phyloP scores from a whole-genome alignment of 1,284 basidiomycete genomes.

The Fistulina hepatica region DNA sequence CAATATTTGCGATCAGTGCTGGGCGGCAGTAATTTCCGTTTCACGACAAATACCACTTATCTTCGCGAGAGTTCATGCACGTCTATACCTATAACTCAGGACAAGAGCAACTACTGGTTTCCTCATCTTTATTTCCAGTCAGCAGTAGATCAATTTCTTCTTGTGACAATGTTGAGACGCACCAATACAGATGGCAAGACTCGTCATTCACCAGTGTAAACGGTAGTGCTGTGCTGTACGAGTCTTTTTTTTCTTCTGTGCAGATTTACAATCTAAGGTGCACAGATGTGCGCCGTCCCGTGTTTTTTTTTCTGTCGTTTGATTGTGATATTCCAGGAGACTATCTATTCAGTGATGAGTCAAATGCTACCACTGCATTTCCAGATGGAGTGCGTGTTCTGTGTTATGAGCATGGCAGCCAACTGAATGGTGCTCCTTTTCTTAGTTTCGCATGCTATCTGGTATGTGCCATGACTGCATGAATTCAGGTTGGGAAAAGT shows the following conservation, averaged over 20 bases:
- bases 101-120: conserved; percentile 37
- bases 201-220: conserved; percentile 28
- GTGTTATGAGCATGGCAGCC: not conserved
- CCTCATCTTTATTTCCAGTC: conserved; percentile 33
- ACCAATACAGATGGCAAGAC: conserved; percentile 24
- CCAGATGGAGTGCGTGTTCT: conserved; percentile 19
- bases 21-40: conserved; percentile 32
- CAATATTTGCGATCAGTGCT: conserved; percentile 20
- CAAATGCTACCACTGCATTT: conserved; percentile 18
- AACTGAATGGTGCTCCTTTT: conserved; percentile 2
- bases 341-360: conserved; percentile 19
- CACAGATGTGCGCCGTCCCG: not conserved
- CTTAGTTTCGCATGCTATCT: conserved; percentile 28
- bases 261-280: not conserved
- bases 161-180: not conserved
- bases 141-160: not conserved
- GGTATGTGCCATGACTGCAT: conserved; percentile 14
- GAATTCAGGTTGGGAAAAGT: not conserved
- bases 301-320: not conserved
- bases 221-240: conserved; percentile 30
- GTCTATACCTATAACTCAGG: conserved; percentile 32
- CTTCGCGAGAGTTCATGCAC: conserved; percentile 30
- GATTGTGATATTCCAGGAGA: conserved; percentile 11
- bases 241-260: not conserved
- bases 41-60: conserved; percentile 22